These are phyloP conservation scores for Lentinula lateritia DNA, from an alignment of 768 basidiomycete species.

Conservation along the genomic window DNA sequence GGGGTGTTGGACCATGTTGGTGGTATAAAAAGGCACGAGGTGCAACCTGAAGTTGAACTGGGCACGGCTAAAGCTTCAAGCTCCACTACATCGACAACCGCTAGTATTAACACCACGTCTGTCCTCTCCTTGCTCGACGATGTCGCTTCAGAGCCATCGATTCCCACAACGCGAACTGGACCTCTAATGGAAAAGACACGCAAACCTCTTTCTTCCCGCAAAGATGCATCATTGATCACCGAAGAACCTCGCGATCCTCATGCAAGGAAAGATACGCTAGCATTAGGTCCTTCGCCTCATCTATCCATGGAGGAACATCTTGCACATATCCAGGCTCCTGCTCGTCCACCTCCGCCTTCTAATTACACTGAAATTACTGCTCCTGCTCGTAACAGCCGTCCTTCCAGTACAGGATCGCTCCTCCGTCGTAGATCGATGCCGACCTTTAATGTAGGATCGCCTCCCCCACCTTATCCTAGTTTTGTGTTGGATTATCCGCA, in stretches of 20 bases:
- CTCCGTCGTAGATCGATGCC: slow-evolving; percentile 69
- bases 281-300: not conserved
- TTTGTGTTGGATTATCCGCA: slow-evolving; percentile 24
- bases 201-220: not conserved
- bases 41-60: too few relatives aligned
- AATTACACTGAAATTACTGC: not conserved
- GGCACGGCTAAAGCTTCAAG: not conserved
- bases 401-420: slow-evolving; percentile 29
- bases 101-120: too few relatives aligned
- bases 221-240: not conserved
- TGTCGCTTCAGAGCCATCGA: not conserved
- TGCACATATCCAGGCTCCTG: not conserved
- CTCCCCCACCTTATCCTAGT: slow-evolving; percentile 67
- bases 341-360: not conserved
- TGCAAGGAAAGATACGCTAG: not conserved
- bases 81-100: not conserved
- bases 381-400: not conserved
- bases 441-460: slow-evolving; percentile 48
- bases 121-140: not conserved
- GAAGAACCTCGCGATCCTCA: not conserved
- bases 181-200: not conserved
- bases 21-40: not conserved
- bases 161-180: not conserved
- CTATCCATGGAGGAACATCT: not conserved
- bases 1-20: slow-evolving; percentile 1